A percentile compares a stretch with the other conserved stretches of the same genome.
These are phyloP conservation scores for Aspergillus puulaauensis DNA, from an alignment of 2,329 filamentous ascomycete species.

Conservation along the genomic window DNA sequence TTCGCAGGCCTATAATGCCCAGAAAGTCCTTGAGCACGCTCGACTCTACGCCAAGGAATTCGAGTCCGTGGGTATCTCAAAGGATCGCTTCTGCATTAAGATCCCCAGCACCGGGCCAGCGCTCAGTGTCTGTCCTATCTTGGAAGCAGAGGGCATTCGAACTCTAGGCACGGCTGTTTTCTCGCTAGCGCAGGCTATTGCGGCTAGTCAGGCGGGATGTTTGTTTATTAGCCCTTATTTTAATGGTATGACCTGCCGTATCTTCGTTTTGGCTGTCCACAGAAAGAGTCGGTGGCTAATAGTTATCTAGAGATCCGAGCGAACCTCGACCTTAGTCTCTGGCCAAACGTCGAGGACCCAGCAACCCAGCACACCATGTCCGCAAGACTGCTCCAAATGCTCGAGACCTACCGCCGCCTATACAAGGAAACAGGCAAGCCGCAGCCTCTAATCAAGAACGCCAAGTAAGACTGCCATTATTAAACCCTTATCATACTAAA, in stretches of 20 bases:
- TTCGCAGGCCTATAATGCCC: slow-evolving; percentile 47
- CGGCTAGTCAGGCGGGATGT: slow-evolving; percentile 49
- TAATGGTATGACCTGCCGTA: slow-evolving; percentile 36
- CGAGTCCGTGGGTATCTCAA: slow-evolving; percentile 43
- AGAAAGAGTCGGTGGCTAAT: not conserved
- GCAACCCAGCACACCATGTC: slow-evolving; percentile 50
- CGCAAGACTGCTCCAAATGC: slow-evolving; percentile 49
- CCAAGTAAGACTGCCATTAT: not conserved
- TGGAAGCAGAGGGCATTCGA: slow-evolving; percentile 47
- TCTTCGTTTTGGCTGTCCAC: no score
- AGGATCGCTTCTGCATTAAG: slow-evolving; percentile 53
- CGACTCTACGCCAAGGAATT: slow-evolving; percentile 51
- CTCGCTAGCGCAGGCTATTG: slow-evolving; percentile 50
- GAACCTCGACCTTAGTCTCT: slow-evolving; percentile 39
- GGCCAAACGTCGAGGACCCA: slow-evolving; percentile 50
- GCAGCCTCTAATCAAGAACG: slow-evolving; percentile 37
- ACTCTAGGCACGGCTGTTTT: slow-evolving; percentile 52
- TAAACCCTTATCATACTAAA: not conserved
- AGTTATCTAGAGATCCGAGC: slow-evolving; percentile 41
- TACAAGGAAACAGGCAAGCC: slow-evolving; percentile 50
- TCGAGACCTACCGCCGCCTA: slow-evolving; percentile 48
- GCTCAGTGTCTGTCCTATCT: slow-evolving; percentile 45
- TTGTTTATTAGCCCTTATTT: slow-evolving; percentile 53
- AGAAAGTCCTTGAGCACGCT: slow-evolving; percentile 48
- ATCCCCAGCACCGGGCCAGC: slow-evolving; percentile 52